These are phyloP conservation scores for Hypoxylon sp. DNA, from an alignment of 2,329 filamentous ascomycete species.

Conservation along the genomic window DNA sequence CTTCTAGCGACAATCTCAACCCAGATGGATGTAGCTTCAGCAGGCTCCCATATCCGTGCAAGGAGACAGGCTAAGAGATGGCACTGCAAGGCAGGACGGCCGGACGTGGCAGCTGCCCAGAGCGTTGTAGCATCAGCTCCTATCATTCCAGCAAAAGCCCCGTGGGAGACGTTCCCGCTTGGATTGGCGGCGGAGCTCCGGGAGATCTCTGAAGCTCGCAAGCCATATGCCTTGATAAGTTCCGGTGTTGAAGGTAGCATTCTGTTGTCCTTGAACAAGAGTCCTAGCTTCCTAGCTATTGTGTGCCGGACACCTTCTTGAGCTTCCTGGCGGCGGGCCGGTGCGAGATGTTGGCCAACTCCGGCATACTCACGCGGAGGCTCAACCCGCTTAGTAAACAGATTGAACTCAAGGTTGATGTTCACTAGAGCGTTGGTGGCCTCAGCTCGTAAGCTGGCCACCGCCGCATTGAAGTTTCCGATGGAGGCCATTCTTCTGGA, in stretches of 20 bases:
- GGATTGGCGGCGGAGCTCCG: conserved; percentile 8
- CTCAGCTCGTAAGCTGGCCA: conserved; percentile 3
- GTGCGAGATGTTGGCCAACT: conserved; percentile 7
- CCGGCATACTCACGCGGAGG: conserved; percentile 8
- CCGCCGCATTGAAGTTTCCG: neutral
- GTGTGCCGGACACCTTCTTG: conserved; percentile 28
- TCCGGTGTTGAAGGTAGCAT: conserved; percentile 27
- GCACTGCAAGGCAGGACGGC: conserved; percentile 27
- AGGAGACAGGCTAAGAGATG: conserved; percentile 44
- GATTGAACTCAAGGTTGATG: conserved; percentile 7
- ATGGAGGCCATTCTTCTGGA: neutral
- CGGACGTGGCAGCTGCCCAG: conserved; percentile 44
- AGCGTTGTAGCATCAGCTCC: conserved; percentile 39
- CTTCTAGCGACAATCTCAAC: conserved; percentile 31
- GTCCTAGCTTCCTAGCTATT: conserved; percentile 24
- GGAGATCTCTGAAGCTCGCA: conserved; percentile 37
- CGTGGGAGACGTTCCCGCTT: conserved; percentile 3
- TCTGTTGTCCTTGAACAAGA: conserved; percentile 26
- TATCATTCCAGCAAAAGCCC: conserved; percentile 19
- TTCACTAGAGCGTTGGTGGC: conserved; percentile 4
- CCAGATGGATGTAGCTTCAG: conserved; percentile 43
- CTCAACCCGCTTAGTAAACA: conserved; percentile 10
- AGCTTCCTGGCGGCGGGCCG: conserved; percentile 17
- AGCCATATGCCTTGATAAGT: conserved; percentile 37
- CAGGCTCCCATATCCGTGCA: conserved; percentile 34